A percentile compares a stretch with the other conserved stretches of the same genome.
Evolutionary conservation across 2,329 filamentous ascomycete species (phyloP).

Genomic region (Mycosphaerella sp.): DNA sequence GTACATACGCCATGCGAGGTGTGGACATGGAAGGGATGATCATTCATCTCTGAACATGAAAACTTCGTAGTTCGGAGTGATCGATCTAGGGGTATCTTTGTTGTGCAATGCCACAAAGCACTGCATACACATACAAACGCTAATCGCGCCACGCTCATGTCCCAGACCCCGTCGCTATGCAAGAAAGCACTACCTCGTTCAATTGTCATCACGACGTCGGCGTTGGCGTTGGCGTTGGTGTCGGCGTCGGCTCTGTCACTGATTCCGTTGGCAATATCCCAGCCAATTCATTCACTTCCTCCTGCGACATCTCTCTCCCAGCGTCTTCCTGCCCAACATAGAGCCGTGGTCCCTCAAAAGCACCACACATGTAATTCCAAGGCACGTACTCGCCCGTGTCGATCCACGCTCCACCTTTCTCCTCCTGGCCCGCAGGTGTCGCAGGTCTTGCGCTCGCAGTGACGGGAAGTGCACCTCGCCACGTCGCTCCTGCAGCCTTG

Average conservation of each 20-base stretch:
- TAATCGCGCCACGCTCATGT: neutral
- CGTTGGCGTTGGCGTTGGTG: neutral
- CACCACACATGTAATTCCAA: constrained; percentile 19
- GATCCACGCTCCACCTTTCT: constrained; percentile 22
- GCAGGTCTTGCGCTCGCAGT: constrained; percentile 5
- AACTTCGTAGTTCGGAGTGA: neutral
- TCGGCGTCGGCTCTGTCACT: neutral
- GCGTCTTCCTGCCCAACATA: constrained; percentile 10
- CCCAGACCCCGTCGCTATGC: constrained; percentile 7
- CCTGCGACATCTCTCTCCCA: constrained; percentile 5
- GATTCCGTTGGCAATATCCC: neutral
- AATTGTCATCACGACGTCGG: too few species aligned
- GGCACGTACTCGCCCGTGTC: constrained; percentile 16
- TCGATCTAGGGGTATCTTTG: neutral
- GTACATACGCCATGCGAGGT: too few species aligned
- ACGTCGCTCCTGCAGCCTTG: constrained; percentile 10
- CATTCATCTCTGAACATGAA: neutral
- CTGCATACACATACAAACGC: neutral
- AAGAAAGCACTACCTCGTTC: neutral
- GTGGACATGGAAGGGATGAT: neutral
- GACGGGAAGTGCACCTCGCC: constrained; percentile 15
- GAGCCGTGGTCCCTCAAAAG: constrained; percentile 14
- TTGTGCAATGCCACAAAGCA: neutral
- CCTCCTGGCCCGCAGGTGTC: constrained; percentile 7
- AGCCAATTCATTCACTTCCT: neutral